These are phyloP conservation scores for Hibiscus mutabilis DNA, from an alignment of 345 rosid genomes.

Conservation along the genomic window DNA sequence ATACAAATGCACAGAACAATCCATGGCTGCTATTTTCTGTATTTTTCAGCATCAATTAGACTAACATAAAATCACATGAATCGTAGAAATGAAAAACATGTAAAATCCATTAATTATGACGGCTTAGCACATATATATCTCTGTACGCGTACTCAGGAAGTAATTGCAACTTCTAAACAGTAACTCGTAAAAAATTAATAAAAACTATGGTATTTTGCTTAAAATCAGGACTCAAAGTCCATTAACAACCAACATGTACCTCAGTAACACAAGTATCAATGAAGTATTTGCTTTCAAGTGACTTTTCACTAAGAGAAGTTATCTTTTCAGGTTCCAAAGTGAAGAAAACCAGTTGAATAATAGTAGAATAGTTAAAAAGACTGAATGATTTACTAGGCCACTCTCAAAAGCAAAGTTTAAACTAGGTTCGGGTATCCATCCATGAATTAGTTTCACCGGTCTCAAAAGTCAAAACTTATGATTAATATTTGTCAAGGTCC, in stretches of 20 bases:
- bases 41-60: too few species aligned
- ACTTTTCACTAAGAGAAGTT: neutral
- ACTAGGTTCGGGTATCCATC: neutral
- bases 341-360: neutral
- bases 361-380: neutral
- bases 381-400: neutral
- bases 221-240: neutral
- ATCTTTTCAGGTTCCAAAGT: neutral
- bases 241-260: neutral
- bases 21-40: too few species aligned
- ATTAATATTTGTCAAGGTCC: neutral
- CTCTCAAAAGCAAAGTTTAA: neutral
- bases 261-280: neutral
- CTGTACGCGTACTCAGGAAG: neutral
- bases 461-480: neutral
- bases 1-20: too few species aligned
- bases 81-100: slow-evolving; percentile 19
- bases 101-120: slow-evolving; percentile 11
- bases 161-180: neutral
- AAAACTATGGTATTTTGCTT: neutral
- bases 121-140: neutral
- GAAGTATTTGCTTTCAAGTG: neutral
- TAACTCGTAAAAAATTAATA: neutral
- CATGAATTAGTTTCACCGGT: neutral
- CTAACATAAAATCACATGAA: too few species aligned